Evolutionary conservation across 2,329 filamentous ascomycete genomes (phyloP).

Genomic region (Parasarocladium wereldwijsianum): DNA sequence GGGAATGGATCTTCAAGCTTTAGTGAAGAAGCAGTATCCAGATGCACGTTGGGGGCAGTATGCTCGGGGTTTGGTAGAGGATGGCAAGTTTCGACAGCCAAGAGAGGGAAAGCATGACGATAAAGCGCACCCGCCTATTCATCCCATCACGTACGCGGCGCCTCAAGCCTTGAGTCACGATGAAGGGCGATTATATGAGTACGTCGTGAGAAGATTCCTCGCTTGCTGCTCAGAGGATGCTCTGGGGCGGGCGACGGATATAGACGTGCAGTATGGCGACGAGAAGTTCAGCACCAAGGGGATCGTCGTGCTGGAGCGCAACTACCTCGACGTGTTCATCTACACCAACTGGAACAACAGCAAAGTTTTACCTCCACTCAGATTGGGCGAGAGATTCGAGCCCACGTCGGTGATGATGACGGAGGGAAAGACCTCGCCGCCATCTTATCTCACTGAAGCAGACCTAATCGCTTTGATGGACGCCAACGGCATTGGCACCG

Average conservation of each 20-base stretch:
- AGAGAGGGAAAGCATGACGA: constrained; percentile 80
- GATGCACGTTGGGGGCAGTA: constrained; percentile 68
- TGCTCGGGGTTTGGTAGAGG: constrained; percentile 52
- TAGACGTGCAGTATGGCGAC: constrained; percentile 71
- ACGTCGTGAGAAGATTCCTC: constrained; percentile 79
- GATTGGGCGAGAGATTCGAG: constrained; percentile 66
- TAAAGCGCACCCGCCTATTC: constrained; percentile 93
- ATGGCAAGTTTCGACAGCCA: constrained; percentile 68
- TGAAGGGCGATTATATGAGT: constrained; percentile 77
- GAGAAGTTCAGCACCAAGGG: constrained; percentile 75
- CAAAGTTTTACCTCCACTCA: constrained; percentile 66
- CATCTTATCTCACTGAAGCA: constrained; percentile 81
- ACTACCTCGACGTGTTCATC: constrained; percentile 89
- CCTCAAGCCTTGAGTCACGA: constrained; percentile 47
- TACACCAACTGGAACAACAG: constrained; percentile 96
- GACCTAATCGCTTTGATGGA: constrained; percentile 96
- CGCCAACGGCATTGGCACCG: constrained; percentile 93
- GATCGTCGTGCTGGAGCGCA: constrained; percentile 70
- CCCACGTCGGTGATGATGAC: constrained; percentile 79
- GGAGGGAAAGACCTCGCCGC: constrained; percentile 79
- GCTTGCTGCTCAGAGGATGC: constrained; percentile 95
- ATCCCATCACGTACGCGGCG: constrained; percentile 76
- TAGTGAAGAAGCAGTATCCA: constrained; percentile 73
- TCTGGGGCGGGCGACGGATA: constrained; percentile 68
- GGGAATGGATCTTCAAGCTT: constrained; percentile 65